These are phyloP conservation scores for Colletotrichum eleusines DNA, from an alignment of 2,329 filamentous ascomycete genomes.

Conservation along the genomic window DNA sequence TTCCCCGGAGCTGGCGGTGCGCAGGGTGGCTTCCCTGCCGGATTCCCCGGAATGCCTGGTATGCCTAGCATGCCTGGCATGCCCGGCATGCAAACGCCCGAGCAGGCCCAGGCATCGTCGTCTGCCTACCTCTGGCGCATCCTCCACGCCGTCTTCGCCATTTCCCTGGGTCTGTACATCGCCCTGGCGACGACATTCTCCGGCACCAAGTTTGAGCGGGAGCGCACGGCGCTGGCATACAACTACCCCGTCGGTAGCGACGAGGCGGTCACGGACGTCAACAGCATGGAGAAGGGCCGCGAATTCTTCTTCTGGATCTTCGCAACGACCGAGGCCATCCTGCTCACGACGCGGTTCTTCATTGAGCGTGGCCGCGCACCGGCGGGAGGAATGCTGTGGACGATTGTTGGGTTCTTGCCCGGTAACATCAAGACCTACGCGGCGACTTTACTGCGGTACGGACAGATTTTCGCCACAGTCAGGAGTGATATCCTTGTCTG, in stretches of 20 bases:
- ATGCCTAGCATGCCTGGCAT: constrained; percentile 55
- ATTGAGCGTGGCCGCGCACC: constrained; percentile 71
- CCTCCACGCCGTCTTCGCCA: constrained; percentile 78
- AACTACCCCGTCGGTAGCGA: constrained; percentile 46
- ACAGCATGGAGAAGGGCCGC: constrained; percentile 52
- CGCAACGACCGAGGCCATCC: constrained; percentile 78
- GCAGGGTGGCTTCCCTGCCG: constrained; percentile 46
- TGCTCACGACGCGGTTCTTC: constrained; percentile 79
- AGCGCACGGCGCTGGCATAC: constrained; percentile 53
- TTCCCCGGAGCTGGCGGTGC: constrained; percentile 26
- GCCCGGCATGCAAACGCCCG: constrained; percentile 50
- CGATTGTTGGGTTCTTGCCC: constrained; percentile 74
- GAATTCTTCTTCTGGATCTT: constrained; percentile 83
- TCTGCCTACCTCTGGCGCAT: constrained; percentile 74
- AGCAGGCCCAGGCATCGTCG: constrained; percentile 49
- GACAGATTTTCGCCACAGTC: constrained; percentile 78
- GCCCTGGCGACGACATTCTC: constrained; percentile 76
- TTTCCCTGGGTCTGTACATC: constrained; percentile 78
- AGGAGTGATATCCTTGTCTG: constrained; percentile 80
- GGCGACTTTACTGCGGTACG: constrained; percentile 72
- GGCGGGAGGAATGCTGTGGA: constrained; percentile 73
- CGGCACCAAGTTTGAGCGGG: constrained; percentile 72
- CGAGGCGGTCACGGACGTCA: constrained; percentile 45
- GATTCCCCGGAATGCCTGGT: constrained; percentile 54
- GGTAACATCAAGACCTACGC: constrained; percentile 72